Percentiles rank a stretch among this genome's conserved stretches.
Conservation (phyloP, 179 eudicot genomes). For the Beta lomatogona region DNA sequence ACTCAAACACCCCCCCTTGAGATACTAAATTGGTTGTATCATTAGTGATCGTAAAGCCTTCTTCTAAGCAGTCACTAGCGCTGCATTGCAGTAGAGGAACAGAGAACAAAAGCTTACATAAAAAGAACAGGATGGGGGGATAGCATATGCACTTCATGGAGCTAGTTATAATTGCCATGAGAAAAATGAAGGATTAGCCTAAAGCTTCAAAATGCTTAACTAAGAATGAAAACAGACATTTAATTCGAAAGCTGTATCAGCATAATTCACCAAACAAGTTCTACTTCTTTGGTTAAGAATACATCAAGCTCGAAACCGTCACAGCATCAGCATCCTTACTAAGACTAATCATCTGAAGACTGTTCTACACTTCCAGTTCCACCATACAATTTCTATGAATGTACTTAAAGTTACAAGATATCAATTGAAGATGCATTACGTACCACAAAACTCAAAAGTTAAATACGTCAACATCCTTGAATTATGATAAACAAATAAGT, state of each 20-base stretch:
- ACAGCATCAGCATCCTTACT: not conserved
- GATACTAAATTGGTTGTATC: conserved; percentile 4
- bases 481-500: too few species aligned
- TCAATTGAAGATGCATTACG: not conserved
- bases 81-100: not conserved
- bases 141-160: not conserved
- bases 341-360: not conserved
- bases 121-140: conserved; percentile 12
- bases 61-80: not conserved
- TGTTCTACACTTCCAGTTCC: not conserved
- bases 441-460: not conserved
- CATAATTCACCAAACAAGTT: not conserved
- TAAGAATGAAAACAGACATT: not conserved
- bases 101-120: conserved; percentile 4
- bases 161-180: not conserved
- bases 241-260: not conserved
- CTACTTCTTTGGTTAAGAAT: not conserved
- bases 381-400: too few species aligned
- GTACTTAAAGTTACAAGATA: not conserved
- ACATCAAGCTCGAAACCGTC: not conserved
- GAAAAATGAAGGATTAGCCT: not conserved
- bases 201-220: too few species aligned
- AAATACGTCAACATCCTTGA: too few species aligned
- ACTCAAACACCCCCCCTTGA: conserved; percentile 21
- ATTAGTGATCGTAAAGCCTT: not conserved